Evolutionary conservation across 441 rosid species (phyloP).

Genomic region (Theobroma grandiflorum): DNA sequence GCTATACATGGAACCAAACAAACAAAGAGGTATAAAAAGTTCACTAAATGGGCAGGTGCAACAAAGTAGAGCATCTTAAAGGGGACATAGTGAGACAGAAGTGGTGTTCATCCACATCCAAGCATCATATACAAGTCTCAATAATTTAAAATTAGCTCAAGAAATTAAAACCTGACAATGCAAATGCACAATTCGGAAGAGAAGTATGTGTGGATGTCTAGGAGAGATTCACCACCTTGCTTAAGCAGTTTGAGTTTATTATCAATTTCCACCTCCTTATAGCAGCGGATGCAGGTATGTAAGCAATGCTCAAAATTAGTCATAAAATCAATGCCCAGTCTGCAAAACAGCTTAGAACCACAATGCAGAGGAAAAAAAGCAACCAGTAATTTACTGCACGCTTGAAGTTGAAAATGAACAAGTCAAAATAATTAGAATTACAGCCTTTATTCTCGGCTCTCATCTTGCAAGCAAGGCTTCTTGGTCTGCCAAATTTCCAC

Average conservation of each 20-base stretch:
- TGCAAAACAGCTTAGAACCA: background rate
- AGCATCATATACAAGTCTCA: background rate
- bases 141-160: background rate
- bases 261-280: background rate
- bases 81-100: background rate
- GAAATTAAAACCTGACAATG: background rate
- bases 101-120: background rate
- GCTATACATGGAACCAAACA: background rate
- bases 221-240: background rate
- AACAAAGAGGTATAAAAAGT: background rate
- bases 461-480: slow-evolving; percentile 40
- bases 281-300: background rate
- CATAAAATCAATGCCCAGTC: background rate
- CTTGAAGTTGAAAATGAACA: background rate
- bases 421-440: background rate
- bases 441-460: slow-evolving; percentile 26
- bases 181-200: background rate
- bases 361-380: background rate
- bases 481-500: slow-evolving; percentile 21
- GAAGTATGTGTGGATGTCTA: background rate
- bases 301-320: background rate
- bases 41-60: background rate
- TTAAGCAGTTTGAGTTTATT: background rate
- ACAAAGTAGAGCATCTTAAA: background rate
- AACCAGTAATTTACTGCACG: background rate